Percentiles rank a stretch among this genome's conserved stretches.
These are phyloP conservation scores for Diaporthe vexans DNA, from an alignment of 2,329 filamentous ascomycete species.

Conservation along the genomic window DNA sequence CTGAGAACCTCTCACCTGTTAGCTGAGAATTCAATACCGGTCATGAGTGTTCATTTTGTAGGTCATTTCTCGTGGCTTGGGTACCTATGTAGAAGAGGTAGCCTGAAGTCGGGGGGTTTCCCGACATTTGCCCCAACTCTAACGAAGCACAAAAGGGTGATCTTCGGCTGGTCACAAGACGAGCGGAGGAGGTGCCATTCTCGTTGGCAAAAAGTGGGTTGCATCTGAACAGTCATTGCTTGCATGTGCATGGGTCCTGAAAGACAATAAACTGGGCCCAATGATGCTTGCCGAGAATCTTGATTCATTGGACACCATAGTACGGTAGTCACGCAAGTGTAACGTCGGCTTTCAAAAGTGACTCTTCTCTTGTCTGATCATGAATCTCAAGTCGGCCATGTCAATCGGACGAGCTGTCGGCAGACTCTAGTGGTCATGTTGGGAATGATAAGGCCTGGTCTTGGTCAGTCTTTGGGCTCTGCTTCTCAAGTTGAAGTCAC, in stretches of 20 bases:
- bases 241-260: slow-evolving; percentile 12
- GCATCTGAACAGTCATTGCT: slow-evolving; percentile 1
- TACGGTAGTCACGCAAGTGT: neutral
- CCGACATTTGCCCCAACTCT: neutral
- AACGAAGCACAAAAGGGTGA: too few relatives aligned
- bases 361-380: neutral
- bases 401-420: neutral
- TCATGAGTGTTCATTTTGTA: neutral
- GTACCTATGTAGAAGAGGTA: neutral
- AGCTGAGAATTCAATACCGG: neutral
- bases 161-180: neutral
- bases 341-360: slow-evolving; percentile 1
- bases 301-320: neutral
- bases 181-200: neutral
- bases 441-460: neutral
- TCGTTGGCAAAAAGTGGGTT: slow-evolving; percentile 7
- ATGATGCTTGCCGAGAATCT: neutral
- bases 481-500: neutral
- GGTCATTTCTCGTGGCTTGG: neutral
- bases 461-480: neutral
- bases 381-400: too few relatives aligned
- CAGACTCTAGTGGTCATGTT: neutral
- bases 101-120: neutral
- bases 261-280: neutral
- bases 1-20: neutral